A percentile compares a stretch with the other conserved stretches of the same genome.
phyloP scores from a whole-genome alignment of 345 rosid species.

The Aquilaria sinensis region DNA sequence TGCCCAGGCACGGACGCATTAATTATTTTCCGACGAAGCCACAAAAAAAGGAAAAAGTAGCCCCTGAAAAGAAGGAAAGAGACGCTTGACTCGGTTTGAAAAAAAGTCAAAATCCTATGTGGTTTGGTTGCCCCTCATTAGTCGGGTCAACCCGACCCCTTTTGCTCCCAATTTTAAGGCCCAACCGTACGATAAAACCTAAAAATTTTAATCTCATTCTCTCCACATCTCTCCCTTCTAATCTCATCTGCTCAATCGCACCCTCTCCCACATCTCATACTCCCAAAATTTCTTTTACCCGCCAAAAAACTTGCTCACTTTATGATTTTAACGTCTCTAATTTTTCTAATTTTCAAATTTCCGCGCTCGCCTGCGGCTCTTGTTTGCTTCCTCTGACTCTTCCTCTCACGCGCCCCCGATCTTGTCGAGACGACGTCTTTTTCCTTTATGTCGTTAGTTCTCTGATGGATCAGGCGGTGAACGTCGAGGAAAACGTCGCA shows the following conservation, averaged over 20 bases:
- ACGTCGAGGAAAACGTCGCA: slow-evolving; percentile 1
- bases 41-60: too few species aligned
- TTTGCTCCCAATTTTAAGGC: too few species aligned
- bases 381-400: slow-evolving; percentile 2
- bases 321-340: background rate
- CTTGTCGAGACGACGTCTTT: background rate
- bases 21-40: too few species aligned
- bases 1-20: too few species aligned
- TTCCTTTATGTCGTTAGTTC: slow-evolving; percentile 1
- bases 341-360: slow-evolving; percentile 10
- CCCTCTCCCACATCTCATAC: background rate
- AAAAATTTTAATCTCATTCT: background rate
- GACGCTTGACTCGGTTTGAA: too few species aligned
- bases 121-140: too few species aligned
- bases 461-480: slow-evolving; percentile 26
- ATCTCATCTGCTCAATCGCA: slow-evolving; percentile 3
- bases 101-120: too few species aligned
- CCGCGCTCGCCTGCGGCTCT: slow-evolving; percentile 2
- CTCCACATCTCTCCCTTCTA: slow-evolving; percentile 11
- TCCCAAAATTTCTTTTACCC: slow-evolving; percentile 27
- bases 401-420: slow-evolving; percentile 10
- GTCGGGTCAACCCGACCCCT: too few species aligned
- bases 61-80: too few species aligned
- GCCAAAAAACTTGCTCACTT: slow-evolving; percentile 26
- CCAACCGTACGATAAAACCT: too few species aligned